Base-by-base conservation (phyloP, 2,329 filamentous ascomycete species). In the Epicoccum sorghinum region DNA sequence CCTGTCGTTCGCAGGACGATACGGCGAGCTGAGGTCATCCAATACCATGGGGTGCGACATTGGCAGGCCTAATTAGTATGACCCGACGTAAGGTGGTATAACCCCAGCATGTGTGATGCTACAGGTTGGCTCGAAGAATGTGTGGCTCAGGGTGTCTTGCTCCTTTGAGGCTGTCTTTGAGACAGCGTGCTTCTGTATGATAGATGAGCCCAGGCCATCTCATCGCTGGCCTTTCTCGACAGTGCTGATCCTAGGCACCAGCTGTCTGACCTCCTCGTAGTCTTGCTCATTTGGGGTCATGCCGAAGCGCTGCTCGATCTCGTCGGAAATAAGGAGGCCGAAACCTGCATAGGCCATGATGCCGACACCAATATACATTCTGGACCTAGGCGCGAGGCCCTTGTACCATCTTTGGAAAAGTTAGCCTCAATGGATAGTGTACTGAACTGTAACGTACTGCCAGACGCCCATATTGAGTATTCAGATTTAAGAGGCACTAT, bases 341-440 rank as follows among this genome's bases (percentile, higher is more conserved):
- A 86, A 78, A 36, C 80, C 78, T 12, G 90, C 91, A 85, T 91
- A 96, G 30, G 84, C 84, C 68, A 96, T 85, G 61, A 96, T 77
- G 64, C 86, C 89, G 43, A 86, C 72, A 63, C 93, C 93, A 59
- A 96, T 81, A 42, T 87, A 77, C 37, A 90, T 77, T 52, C 89
- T 89, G 23, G 89, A 88, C 63, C 84, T 87, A 14, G 88, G 83
- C 3, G 87, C 78, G 48, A 96, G 86, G 65, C 83, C 85, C 69
- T 83, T 87, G 79, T 92, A 96, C 66, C 67, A 71, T 42, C 75
- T 76, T 14, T 7, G 4, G 13, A 32, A 14, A 25, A 14, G 38
- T 66, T 25, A 65, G 55, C 29, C 8, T 4, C 18, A 23, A 32
- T 3, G 1, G 4, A 27, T n/a, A 42, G 3, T 42, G 27, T 12